These are phyloP conservation scores for Gossypium aridum DNA, from an alignment of 441 rosid species.

Conservation along the genomic window DNA sequence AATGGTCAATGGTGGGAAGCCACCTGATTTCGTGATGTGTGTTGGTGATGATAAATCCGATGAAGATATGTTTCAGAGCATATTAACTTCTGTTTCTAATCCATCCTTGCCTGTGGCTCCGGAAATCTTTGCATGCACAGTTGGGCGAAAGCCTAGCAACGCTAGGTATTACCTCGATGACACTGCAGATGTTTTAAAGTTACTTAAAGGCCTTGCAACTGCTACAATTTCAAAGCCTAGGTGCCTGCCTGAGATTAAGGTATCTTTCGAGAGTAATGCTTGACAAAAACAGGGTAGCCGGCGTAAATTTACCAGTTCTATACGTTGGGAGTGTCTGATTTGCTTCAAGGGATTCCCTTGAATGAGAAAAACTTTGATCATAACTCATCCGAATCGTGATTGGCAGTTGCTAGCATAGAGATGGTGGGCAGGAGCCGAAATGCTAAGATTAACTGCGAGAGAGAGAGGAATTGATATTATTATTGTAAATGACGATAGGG, in stretches of 20 bases:
- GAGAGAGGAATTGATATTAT: not conserved
- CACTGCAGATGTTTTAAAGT: slow-evolving; percentile 35
- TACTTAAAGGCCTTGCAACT: slow-evolving; percentile 48
- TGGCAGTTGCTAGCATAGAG: not conserved
- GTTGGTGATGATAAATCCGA: slow-evolving; percentile 58
- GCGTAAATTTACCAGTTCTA: not conserved
- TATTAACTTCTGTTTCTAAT: slow-evolving; percentile 30
- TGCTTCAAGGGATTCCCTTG: not conserved
- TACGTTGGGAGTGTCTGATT: not conserved
- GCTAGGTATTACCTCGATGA: slow-evolving; percentile 50
- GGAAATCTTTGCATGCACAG: slow-evolving; percentile 49
- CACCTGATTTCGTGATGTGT: slow-evolving; percentile 54
- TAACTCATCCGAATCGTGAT: not conserved
- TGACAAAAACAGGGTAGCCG: slow-evolving; percentile 5
- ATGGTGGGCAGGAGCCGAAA: not conserved
- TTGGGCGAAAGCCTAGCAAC: slow-evolving; percentile 55
- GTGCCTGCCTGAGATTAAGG: slow-evolving; percentile 24
- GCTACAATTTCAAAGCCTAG: slow-evolving; percentile 35
- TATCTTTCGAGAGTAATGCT: slow-evolving; percentile 42
- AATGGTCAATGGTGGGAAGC: slow-evolving; percentile 29
- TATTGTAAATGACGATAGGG: not conserved
- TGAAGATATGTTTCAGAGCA: slow-evolving; percentile 63
- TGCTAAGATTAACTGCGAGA: not conserved
- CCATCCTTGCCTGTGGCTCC: slow-evolving; percentile 29
- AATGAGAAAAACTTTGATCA: not conserved